These are phyloP conservation scores for Sphaerulina vaccinii DNA, from an alignment of 2,329 filamentous ascomycete species.

Conservation along the genomic window DNA sequence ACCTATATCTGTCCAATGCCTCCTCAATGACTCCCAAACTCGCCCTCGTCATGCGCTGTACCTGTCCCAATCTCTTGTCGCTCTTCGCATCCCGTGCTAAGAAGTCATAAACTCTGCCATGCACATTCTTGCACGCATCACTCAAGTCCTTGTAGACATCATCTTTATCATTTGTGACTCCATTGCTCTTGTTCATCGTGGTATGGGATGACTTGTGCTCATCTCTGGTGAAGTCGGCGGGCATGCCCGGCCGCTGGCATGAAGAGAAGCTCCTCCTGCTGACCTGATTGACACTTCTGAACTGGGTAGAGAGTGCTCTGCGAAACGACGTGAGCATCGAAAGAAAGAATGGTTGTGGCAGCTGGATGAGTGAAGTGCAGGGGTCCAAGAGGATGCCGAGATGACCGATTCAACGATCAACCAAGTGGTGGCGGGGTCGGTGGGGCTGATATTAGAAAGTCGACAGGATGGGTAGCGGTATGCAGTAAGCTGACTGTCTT, in stretches of 20 bases:
- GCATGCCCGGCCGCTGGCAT: constrained; percentile 15
- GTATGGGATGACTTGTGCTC: not conserved
- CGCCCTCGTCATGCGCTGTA: constrained; percentile 72
- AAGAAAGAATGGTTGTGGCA: not conserved
- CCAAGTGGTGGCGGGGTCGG: not conserved
- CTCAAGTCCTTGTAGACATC: constrained; percentile 32
- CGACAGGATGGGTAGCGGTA: too few species aligned
- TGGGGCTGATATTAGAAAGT: too few species aligned
- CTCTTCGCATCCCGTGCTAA: constrained; percentile 59
- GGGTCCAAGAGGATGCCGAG: constrained; percentile 8
- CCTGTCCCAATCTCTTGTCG: constrained; percentile 54
- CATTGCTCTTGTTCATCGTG: constrained; percentile 8
- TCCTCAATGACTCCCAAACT: constrained; percentile 72
- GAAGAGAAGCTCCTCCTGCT: constrained; percentile 2
- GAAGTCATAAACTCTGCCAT: constrained; percentile 63
- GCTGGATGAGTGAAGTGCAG: not conserved
- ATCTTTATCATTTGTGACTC: constrained; percentile 2
- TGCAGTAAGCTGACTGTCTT: too few species aligned
- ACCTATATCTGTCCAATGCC: constrained; percentile 75
- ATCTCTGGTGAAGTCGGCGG: constrained; percentile 9
- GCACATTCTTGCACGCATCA: constrained; percentile 52
- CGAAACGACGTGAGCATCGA: not conserved
- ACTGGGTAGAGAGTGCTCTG: too few species aligned
- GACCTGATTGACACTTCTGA: not conserved
- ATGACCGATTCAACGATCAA: too few species aligned